Evolutionary conservation across 2,329 filamentous ascomycete genomes (phyloP).

Genomic region (Fonsecaea monophora): DNA sequence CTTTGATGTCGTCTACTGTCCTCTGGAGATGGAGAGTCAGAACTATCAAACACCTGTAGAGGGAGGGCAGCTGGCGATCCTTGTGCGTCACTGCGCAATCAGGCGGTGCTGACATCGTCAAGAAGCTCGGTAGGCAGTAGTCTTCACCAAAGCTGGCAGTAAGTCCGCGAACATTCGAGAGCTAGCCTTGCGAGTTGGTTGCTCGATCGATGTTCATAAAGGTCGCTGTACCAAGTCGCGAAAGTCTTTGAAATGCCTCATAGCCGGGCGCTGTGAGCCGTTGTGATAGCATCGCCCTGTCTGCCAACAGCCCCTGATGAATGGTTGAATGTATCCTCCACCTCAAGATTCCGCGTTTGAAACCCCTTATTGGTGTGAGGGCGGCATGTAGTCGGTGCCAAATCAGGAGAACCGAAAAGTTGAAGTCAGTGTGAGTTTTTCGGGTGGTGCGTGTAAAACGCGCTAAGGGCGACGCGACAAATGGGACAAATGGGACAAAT

Average conservation of each 20-base stretch:
- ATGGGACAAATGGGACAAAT: not conserved
- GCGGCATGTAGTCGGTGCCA: not conserved
- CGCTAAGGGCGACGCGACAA: constrained; percentile 6
- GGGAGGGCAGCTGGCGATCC: not conserved
- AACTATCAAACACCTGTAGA: not conserved
- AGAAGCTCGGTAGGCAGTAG: not conserved
- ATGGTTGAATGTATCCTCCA: not conserved
- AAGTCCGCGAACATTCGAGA: not conserved
- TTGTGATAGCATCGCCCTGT: not conserved
- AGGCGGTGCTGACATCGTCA: not conserved
- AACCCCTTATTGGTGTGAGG: constrained; percentile 1
- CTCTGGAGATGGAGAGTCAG: not conserved
- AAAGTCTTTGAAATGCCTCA: no score
- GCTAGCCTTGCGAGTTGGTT: not conserved
- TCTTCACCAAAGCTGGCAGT: not conserved
- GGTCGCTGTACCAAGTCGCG: not conserved
- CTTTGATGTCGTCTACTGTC: not conserved
- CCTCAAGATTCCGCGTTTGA: not conserved
- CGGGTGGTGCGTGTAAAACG: not conserved
- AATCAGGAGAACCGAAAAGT: not conserved
- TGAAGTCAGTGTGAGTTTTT: not conserved
- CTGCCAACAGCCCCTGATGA: not conserved
- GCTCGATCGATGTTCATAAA: not conserved
- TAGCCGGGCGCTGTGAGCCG: not conserved
- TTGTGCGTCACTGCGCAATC: not conserved